Evolutionary conservation across 2,329 filamentous ascomycete species (phyloP).

Genomic region (Arthrobotrys pseudoclavata): DNA sequence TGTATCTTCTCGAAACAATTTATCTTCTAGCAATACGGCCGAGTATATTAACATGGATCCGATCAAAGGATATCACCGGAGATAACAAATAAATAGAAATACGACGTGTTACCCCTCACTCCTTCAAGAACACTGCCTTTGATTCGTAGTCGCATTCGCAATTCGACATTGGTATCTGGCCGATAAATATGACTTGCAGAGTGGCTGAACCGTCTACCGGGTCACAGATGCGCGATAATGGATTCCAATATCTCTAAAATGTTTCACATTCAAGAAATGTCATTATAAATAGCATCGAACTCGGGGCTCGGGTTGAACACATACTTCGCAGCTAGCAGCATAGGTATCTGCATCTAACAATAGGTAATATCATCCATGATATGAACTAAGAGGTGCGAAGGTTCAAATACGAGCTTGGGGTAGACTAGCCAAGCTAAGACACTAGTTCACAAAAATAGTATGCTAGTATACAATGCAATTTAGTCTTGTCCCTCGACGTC

Average conservation of each 20-base stretch:
- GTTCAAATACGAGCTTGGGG: not conserved
- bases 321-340: not conserved
- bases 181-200: constrained; percentile 5
- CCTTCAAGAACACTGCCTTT: not conserved
- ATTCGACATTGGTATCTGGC: not conserved
- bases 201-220: constrained; percentile 4
- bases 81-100: not conserved
- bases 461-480: not conserved
- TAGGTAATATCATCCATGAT: not conserved
- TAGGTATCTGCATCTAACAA: not conserved
- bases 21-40: not conserved
- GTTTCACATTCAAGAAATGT: not conserved
- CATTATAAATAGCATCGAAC: not conserved
- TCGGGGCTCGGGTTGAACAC: not conserved
- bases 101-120: too few relatives aligned
- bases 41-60: too few relatives aligned
- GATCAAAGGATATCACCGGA: not conserved
- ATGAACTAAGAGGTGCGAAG: not conserved
- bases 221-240: not conserved
- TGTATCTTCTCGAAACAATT: not conserved
- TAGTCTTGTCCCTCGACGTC: not conserved
- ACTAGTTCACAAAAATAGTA: constrained; percentile 3
- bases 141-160: not conserved
- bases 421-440: not conserved
- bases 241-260: not conserved